These are phyloP conservation scores for Martensiomyces pterosporus DNA, from an alignment of 192 early-diverging fungal species.

Conservation along the genomic window DNA sequence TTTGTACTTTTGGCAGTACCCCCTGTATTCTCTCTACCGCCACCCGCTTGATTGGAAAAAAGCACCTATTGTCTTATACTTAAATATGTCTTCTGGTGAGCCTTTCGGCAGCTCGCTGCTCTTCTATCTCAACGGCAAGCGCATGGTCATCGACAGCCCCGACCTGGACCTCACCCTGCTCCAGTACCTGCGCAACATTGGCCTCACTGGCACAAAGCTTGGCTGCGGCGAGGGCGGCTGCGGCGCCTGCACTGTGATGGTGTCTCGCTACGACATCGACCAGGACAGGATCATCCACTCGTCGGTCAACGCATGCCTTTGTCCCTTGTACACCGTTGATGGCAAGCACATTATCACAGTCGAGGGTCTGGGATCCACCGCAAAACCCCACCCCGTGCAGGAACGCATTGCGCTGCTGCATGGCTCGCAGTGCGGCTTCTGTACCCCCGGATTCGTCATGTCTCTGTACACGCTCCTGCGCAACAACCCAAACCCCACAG, in stretches of 20 bases:
- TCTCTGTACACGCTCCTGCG: constrained; percentile 73
- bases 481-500: constrained; percentile 63
- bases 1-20: too few species aligned
- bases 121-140: constrained; percentile 62
- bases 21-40: too few species aligned
- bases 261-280: constrained; percentile 56
- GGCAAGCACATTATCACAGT: constrained; percentile 80
- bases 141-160: constrained; percentile 51
- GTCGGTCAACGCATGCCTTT: constrained; percentile 67
- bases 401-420: constrained; percentile 68
- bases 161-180: constrained; percentile 63
- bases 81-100: not conserved
- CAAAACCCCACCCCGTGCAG: constrained; percentile 72
- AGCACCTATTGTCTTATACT: not conserved
- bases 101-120: constrained; percentile 18
- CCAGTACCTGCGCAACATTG: constrained; percentile 61
- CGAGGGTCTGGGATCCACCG: constrained; percentile 68
- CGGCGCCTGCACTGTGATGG: constrained; percentile 77
- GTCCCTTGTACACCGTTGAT: constrained; percentile 66
- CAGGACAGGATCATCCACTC: constrained; percentile 42
- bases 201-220: constrained; percentile 73
- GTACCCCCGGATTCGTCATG: constrained; percentile 89
- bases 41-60: too few species aligned
- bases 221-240: constrained; percentile 79
- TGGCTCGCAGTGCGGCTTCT: constrained; percentile 88